Evolutionary conservation across 352 stramenopile genomes (phyloP), one percentile per base, ranked within the genome.

Genomic region (Hyaloperonospora brassicae): DNA sequence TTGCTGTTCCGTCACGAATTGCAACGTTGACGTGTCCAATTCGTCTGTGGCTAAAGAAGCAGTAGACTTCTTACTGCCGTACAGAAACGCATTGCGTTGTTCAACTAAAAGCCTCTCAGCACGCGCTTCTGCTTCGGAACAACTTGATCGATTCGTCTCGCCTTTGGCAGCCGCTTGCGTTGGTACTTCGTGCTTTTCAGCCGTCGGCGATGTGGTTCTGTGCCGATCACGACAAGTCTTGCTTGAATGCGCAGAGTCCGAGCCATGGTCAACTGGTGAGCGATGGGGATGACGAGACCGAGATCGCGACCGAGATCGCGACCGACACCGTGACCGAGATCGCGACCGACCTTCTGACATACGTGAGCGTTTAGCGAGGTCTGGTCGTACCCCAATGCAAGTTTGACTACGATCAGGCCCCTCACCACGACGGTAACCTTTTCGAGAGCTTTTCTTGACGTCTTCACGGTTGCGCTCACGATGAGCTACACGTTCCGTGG

Each of bases 81-180:
- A 89, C 11, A 89, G 55, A 40, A 89, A 89, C 7, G 69, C 68
- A 38, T 83, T 80, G 2, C 73, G 61, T 47, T 64, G 76, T 31
- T 79, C 73, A 1, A 73, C 39, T 17, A 85, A 62, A 17, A 79
- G 58, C 7, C 27, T 7, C 27, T 84, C 69, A 38, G 62, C 63
- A 5, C 60, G 57, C 5, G 41, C 44, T 17, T 72, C 73, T 13
- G 47, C 62, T 57, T 67, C 45, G 5, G 48, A 42, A 35, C 45
- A 39, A 25, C 40, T n/a, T 44, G 14, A 11, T 38, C 17, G 13
- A 34, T 1, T 11, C n/a, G 40, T 57, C 25, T 55, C 59, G 13
- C 51, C 35, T 17, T 60, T 55, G n/a, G 47, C 54, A 40, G 47
- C 31, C 27, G 51, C 11, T 44, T 49, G 8, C 12, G 54, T 11